Percentiles rank a stretch among this genome's conserved stretches.
phyloP scores from a whole-genome alignment of 2,329 filamentous ascomycete genomes.

The Aspergillus calidoustus region DNA sequence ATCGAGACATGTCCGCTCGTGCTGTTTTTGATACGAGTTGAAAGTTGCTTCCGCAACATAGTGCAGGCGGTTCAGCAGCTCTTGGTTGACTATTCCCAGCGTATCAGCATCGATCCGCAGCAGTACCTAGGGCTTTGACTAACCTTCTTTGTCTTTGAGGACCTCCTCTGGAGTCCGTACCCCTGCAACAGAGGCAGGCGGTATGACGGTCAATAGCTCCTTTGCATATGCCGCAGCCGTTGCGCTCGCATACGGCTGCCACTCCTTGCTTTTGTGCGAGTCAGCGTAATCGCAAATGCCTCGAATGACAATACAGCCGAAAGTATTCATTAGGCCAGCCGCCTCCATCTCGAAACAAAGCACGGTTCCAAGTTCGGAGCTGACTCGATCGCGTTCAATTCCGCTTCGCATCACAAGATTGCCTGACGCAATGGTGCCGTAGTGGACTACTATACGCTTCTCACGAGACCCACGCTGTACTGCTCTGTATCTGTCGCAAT shows the following conservation, averaged over 20 bases:
- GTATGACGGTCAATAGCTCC: background rate
- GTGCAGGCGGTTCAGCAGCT: background rate
- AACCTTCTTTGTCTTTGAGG: background rate
- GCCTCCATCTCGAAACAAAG: constrained; percentile 4
- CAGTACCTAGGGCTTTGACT: background rate
- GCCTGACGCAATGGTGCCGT: background rate
- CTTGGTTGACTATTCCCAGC: background rate
- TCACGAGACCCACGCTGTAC: background rate
- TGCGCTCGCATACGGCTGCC: background rate
- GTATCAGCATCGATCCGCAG: too few species aligned
- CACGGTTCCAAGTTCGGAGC: background rate
- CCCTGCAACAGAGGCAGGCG: background rate
- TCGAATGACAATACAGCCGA: background rate
- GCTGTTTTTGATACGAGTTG: constrained; percentile 20
- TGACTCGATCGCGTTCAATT: background rate
- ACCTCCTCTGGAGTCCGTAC: background rate
- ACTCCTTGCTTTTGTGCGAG: background rate
- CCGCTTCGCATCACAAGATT: background rate
- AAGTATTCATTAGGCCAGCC: background rate
- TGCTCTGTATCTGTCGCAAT: background rate
- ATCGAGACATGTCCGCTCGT: constrained; percentile 23
- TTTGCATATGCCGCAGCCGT: background rate
- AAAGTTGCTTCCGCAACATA: constrained; percentile 21
- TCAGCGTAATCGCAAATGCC: constrained; percentile 1
- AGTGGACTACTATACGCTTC: background rate